Conservation (phyloP, 495 filamentous ascomycete species). For the Mycothermus thermophilus region DNA sequence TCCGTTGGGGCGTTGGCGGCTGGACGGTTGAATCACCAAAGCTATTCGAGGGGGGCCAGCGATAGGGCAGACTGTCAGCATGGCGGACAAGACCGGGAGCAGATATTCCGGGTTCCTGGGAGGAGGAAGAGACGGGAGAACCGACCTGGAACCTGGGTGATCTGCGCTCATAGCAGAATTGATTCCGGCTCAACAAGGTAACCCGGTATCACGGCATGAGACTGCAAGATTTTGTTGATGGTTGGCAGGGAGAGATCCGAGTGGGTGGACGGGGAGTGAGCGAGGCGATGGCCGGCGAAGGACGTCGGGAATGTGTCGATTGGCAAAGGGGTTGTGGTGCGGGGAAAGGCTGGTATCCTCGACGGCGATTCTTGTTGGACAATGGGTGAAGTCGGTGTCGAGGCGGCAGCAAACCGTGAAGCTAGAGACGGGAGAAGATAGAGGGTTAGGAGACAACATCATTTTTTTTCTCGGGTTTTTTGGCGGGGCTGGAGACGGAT, state of each 20-base stretch:
- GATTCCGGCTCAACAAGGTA: constrained; percentile 13
- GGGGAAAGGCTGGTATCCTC: background rate
- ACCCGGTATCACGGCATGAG: constrained; percentile 11
- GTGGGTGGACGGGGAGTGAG: background rate
- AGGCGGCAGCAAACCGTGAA: constrained; percentile 1
- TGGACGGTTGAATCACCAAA: constrained; percentile 67
- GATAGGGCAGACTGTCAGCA: constrained; percentile 14
- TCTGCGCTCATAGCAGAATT: constrained; percentile 63
- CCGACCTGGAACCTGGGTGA: constrained; percentile 58
- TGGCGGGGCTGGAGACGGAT: constrained; percentile 1
- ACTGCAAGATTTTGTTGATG: background rate
- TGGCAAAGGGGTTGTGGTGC: constrained; percentile 1
- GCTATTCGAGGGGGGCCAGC: too few species aligned
- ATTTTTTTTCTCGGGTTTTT: too few species aligned
- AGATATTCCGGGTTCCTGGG: background rate
- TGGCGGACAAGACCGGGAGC: constrained; percentile 10
- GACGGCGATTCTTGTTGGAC: background rate
- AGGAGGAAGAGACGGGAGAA: background rate
- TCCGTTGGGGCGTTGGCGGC: constrained; percentile 64
- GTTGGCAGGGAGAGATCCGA: background rate
- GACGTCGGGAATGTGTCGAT: constrained; percentile 1
- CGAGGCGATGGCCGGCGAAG: constrained; percentile 1
- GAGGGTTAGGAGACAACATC: constrained; percentile 6
- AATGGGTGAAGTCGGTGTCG: constrained; percentile 4
- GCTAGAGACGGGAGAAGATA: background rate